These are phyloP conservation scores for Umbelopsis sp. DNA, from an alignment of 371 early-diverging fungal genomes.

Conservation along the genomic window DNA sequence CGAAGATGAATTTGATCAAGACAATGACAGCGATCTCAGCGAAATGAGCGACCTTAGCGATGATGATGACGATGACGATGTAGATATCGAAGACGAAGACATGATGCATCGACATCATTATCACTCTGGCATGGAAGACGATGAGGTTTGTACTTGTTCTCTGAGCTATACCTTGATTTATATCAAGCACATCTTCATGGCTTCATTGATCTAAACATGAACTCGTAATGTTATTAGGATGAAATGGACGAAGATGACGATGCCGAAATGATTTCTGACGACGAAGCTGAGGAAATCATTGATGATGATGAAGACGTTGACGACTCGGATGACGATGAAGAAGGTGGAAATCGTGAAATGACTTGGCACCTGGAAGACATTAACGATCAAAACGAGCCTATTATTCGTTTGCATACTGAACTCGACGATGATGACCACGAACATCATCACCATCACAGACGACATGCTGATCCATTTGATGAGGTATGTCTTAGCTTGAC, in stretches of 20 bases:
- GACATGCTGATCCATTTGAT: conserved; percentile 34
- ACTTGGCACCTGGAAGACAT: conserved; percentile 58
- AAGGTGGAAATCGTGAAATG: conserved; percentile 52
- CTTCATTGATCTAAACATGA: neutral
- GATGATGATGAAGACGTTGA: conserved; percentile 51
- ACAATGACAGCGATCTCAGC: conserved; percentile 72
- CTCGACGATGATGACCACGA: conserved; percentile 52
- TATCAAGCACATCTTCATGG: too few species aligned
- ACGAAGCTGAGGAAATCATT: conserved; percentile 42
- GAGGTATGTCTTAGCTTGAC: conserved; percentile 31
- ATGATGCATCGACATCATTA: conserved; percentile 65
- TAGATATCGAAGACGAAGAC: conserved; percentile 61
- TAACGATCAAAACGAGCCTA: conserved; percentile 55
- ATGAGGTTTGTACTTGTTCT: conserved; percentile 29
- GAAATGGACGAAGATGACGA: conserved; percentile 42
- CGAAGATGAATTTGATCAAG: conserved; percentile 74
- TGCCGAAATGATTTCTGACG: conserved; percentile 37
- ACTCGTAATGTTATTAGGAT: conserved; percentile 24
- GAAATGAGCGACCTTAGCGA: conserved; percentile 68
- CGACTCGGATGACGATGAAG: conserved; percentile 56
- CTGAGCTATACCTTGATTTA: too few species aligned
- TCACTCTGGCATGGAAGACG: conserved; percentile 58
- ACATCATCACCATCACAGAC: conserved; percentile 36
- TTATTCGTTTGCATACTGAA: conserved; percentile 44
- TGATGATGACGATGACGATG: conserved; percentile 63